These are phyloP conservation scores for Graphiopsis chlorocephala DNA, from an alignment of 2,329 filamentous ascomycete species.

Conservation along the genomic window DNA sequence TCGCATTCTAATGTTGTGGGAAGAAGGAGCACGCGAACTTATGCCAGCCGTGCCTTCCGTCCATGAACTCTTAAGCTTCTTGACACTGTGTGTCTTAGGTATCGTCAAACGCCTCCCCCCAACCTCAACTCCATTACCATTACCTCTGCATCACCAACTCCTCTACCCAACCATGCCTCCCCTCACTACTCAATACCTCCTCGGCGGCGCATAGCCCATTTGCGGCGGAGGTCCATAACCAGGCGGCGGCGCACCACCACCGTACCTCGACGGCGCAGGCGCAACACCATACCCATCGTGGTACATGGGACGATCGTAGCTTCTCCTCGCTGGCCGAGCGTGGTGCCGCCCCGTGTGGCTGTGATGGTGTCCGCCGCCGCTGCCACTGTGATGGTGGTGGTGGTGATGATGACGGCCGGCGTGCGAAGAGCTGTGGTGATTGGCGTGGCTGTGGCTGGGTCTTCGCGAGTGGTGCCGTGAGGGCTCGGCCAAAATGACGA, in stretches of 20 bases:
- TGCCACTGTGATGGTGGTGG: background rate
- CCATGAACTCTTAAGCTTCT: background rate
- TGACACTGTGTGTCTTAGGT: background rate
- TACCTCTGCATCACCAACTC: background rate
- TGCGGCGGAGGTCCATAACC: slow-evolving; percentile 11
- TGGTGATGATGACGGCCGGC: background rate
- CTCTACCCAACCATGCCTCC: background rate
- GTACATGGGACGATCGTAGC: slow-evolving; percentile 1
- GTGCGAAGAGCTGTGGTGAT: slow-evolving; percentile 3
- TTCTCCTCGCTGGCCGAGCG: background rate
- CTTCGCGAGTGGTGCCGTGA: background rate
- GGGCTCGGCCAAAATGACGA: slow-evolving; percentile 39
- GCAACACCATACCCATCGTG: background rate
- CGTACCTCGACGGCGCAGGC: background rate
- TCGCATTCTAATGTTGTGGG: background rate
- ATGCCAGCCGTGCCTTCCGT: background rate
- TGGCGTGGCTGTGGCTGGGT: background rate
- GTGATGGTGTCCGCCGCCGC: background rate
- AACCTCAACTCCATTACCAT: background rate
- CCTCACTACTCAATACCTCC: slow-evolving; percentile 10
- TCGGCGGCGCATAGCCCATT: slow-evolving; percentile 11
- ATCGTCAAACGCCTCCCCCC: background rate
- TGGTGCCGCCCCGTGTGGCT: slow-evolving; percentile 3
- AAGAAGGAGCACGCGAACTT: background rate
- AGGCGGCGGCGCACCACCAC: slow-evolving; percentile 2